Evolutionary conservation across 2,329 filamentous ascomycete species (phyloP), one percentile per base, ranked within the genome.

Genomic region (Botrytis paeoniae): DNA sequence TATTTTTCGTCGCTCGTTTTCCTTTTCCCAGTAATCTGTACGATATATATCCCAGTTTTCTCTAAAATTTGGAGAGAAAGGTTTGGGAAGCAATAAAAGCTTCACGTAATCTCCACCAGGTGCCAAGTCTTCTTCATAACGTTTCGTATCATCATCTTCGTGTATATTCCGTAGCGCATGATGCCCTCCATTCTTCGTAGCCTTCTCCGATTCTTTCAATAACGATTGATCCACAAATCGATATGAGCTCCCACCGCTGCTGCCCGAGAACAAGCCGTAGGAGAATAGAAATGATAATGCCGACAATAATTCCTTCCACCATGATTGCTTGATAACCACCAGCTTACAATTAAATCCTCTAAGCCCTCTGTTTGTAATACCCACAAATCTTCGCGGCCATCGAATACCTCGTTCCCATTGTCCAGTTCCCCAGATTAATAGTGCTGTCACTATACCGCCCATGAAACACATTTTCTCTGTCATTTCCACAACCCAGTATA

Each of bases 31-130:
- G 83, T 98, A 99, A 74, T 98, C 95, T 48, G 92, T 91, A 70
- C 96, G 89, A 82, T 97, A 99, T 25, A 95, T 86, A 80, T 99
- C 96, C 96, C 96, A 99, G 76, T 97, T 97, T 81, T 98, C 95
- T 32, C 96, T 89, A 80, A 99, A 99, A 64, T 93, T 94, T 0
- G 96, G 92, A 9, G 93, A 97, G 80, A 99, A 99, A 0, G 95
- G 94, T 81, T 99, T 99, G 1, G 96, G 94, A 18, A 98, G 88
- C 12, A 99, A 86, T 29, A 98, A 85, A 1, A 99, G 87, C 82
- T 97, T 96, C 78, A 99, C 91, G 80, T 95, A 93, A 83, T 98
- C 94, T 3, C 96, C 96, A 0, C 95, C 95, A 0, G 93, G 90
- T 0, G 94, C 92, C 61, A 99, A 87, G 80, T 98, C 96, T 82